Evolutionary conservation across 169 alveolate species (phyloP).

Genomic region (Babesia microti): DNA sequence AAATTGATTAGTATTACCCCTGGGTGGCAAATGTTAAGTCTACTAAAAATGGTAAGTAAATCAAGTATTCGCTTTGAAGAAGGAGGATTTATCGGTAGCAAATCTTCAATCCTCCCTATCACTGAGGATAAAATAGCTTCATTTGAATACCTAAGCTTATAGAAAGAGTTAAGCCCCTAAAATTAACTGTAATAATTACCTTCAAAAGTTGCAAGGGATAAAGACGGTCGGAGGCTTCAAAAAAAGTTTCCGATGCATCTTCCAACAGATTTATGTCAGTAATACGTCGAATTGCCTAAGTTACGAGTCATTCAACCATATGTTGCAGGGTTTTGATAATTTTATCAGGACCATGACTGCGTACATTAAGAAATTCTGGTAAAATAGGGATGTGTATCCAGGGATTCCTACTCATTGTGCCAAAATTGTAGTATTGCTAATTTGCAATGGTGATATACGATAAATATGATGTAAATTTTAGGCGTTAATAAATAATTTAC

Average conservation of each 20-base stretch:
- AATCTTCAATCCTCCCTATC: constrained; percentile 8
- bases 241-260: constrained; percentile 15
- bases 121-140: constrained; percentile 8
- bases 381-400: too few species aligned
- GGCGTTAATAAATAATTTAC: too few species aligned
- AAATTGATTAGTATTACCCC: background rate
- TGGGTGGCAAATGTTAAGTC: constrained; percentile 24
- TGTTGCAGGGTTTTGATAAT: too few species aligned
- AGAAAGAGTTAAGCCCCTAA: constrained; percentile 29
- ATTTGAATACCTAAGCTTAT: constrained; percentile 14
- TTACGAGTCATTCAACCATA: too few species aligned
- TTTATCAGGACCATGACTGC: too few species aligned
- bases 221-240: constrained; percentile 13
- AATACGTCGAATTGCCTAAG: constrained; percentile 16
- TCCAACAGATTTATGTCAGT: background rate
- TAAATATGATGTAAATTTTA: too few species aligned
- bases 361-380: too few species aligned
- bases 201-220: constrained; percentile 32
- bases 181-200: constrained; percentile 7
- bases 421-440: too few species aligned
- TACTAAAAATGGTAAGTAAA: constrained; percentile 11
- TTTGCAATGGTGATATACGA: too few species aligned
- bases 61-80: constrained; percentile 31
- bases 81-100: constrained; percentile 12
- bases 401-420: too few species aligned